These are phyloP conservation scores for Fusarium xyrophilum DNA, from an alignment of 2,329 filamentous ascomycete species.

Conservation along the genomic window DNA sequence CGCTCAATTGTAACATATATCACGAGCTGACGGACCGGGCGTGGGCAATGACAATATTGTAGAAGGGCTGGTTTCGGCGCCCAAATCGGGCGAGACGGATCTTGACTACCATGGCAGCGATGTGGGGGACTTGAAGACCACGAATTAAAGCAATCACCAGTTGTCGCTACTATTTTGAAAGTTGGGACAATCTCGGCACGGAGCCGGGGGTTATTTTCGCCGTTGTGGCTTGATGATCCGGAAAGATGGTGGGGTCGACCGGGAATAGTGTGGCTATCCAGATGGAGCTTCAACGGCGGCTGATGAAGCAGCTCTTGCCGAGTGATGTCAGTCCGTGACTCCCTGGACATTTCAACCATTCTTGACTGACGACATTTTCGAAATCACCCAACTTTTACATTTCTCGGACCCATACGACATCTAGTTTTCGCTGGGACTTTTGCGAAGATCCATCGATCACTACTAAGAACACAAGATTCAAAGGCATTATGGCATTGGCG, in stretches of 20 bases:
- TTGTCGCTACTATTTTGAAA: conserved; percentile 23
- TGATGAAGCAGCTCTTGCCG: conserved; percentile 1
- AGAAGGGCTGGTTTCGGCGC: conserved; percentile 85
- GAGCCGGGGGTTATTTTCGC: conserved; percentile 48
- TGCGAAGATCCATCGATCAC: neutral
- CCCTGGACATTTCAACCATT: conserved; percentile 13
- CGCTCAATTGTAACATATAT: neutral
- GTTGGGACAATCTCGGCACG: conserved; percentile 43
- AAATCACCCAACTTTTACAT: conserved; percentile 14
- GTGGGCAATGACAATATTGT: conserved; percentile 96
- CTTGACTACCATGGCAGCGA: conserved; percentile 78
- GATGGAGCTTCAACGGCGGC: neutral
- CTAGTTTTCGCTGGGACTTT: neutral
- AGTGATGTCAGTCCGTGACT: conserved; percentile 31
- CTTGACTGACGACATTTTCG: conserved; percentile 27
- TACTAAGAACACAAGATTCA: conserved; percentile 24
- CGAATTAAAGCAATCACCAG: conserved; percentile 9
- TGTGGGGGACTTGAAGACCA: conserved; percentile 26
- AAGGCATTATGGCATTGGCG: conserved; percentile 44
- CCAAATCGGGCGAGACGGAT: conserved; percentile 95
- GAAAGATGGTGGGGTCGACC: neutral
- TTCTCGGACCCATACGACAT: neutral
- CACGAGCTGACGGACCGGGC: conserved; percentile 71
- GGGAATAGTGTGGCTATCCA: conserved; percentile 5
- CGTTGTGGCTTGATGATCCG: conserved; percentile 42